Evolutionary conservation across 2,329 filamentous ascomycete genomes (phyloP).

Genomic region (Pseudodiploospora longispora): DNA sequence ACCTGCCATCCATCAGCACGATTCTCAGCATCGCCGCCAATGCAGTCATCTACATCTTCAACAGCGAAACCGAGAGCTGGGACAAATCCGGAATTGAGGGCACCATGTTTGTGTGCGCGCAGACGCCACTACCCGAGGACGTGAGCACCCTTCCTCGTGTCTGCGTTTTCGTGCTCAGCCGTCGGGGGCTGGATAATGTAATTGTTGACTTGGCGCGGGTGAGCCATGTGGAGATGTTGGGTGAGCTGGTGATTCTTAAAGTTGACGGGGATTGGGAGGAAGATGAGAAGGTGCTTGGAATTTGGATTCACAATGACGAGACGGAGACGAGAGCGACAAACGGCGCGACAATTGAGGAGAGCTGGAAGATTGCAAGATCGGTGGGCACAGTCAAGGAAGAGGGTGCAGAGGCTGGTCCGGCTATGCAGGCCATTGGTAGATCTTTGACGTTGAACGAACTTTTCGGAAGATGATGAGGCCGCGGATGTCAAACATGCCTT

Average conservation of each 20-base stretch:
- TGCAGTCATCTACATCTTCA: slow-evolving; percentile 78
- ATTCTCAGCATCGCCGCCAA: slow-evolving; percentile 80
- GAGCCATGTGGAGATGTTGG: slow-evolving; percentile 54
- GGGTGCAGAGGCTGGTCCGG: slow-evolving; percentile 29
- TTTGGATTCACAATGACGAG: slow-evolving; percentile 48
- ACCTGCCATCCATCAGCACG: slow-evolving; percentile 63
- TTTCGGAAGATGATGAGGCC: slow-evolving; percentile 26
- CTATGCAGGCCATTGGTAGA: slow-evolving; percentile 36
- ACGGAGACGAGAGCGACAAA: slow-evolving; percentile 35
- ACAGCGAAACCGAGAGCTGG: slow-evolving; percentile 58
- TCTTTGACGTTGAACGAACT: slow-evolving; percentile 38
- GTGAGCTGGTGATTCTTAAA: slow-evolving; percentile 44
- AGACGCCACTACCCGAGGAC: slow-evolving; percentile 34
- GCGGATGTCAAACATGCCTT: background rate
- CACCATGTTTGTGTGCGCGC: slow-evolving; percentile 77
- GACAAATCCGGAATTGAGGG: slow-evolving; percentile 82
- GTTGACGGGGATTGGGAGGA: slow-evolving; percentile 27
- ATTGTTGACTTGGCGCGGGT: slow-evolving; percentile 55
- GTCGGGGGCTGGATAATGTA: slow-evolving; percentile 63
- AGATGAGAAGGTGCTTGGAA: slow-evolving; percentile 37
- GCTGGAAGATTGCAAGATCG: slow-evolving; percentile 31
- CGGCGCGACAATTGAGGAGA: slow-evolving; percentile 33
- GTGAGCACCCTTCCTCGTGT: slow-evolving; percentile 28
- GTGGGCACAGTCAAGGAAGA: slow-evolving; percentile 20
- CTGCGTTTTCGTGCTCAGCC: slow-evolving; percentile 66